These are phyloP conservation scores for Rubroboletus pulcherrimus DNA, from an alignment of 768 basidiomycete species.

Conservation along the genomic window DNA sequence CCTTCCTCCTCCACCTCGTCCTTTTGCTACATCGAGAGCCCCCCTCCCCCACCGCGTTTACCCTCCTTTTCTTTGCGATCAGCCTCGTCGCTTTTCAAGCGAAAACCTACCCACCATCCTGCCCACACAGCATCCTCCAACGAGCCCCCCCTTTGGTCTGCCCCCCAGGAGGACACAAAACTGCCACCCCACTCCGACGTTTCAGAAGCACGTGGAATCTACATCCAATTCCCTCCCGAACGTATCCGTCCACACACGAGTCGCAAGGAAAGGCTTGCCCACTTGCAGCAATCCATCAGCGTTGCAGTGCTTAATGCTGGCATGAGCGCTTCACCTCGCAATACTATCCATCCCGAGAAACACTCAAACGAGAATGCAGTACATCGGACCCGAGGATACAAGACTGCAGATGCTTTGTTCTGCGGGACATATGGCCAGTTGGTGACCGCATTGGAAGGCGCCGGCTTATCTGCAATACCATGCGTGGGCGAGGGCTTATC, in stretches of 20 bases:
- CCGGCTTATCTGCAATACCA: constrained; percentile 34
- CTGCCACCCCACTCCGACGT: constrained; percentile 7
- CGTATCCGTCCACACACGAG: neutral
- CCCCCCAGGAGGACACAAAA: constrained; percentile 5
- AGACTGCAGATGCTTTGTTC: constrained; percentile 32
- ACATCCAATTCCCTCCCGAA: constrained; percentile 20
- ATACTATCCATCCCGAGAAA: neutral
- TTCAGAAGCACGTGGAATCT: constrained; percentile 20
- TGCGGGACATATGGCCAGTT: constrained; percentile 44
- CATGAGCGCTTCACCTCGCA: constrained; percentile 34
- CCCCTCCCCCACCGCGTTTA: constrained; percentile 13
- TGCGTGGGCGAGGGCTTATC: constrained; percentile 30
- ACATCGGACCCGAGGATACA: constrained; percentile 10
- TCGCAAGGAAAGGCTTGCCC: constrained; percentile 23
- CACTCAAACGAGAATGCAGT: neutral
- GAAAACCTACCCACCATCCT: constrained; percentile 8
- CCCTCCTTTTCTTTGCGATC: constrained; percentile 16
- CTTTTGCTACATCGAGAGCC: constrained; percentile 26
- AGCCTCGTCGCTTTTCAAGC: constrained; percentile 25
- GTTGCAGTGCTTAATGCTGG: constrained; percentile 38
- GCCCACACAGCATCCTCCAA: neutral
- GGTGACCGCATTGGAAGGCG: constrained; percentile 35
- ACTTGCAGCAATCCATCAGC: constrained; percentile 35
- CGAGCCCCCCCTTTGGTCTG: neutral
- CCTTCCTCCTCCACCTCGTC: constrained; percentile 22